Evolutionary conservation across 805 yeast genomes (phyloP).

Genomic region (Kodamaea neixiangensis): DNA sequence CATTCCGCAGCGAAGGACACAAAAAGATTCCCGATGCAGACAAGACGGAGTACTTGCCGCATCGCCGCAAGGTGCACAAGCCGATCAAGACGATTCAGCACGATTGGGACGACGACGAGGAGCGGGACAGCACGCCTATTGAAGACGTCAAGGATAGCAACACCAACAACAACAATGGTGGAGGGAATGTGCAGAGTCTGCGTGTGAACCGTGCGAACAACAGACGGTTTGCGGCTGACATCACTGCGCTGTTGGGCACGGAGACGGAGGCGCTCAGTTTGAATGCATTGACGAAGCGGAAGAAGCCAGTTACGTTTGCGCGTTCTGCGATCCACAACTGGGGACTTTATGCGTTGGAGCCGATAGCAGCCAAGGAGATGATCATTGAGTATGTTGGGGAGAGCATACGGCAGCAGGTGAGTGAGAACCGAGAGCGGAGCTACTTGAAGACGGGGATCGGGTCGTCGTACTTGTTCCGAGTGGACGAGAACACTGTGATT

Average conservation of each 20-base stretch:
- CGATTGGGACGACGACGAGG: slow-evolving; percentile 49
- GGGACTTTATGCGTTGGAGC: slow-evolving; percentile 96
- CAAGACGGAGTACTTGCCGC: slow-evolving; percentile 79
- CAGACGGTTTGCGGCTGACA: slow-evolving; percentile 86
- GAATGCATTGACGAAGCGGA: slow-evolving; percentile 85
- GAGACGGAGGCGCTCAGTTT: slow-evolving; percentile 80
- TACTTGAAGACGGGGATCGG: slow-evolving; percentile 92
- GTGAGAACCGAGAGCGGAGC: slow-evolving; percentile 85
- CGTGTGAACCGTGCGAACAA: slow-evolving; percentile 85
- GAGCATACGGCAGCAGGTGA: slow-evolving; percentile 87
- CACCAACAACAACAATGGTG: slow-evolving; percentile 20
- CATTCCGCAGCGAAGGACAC: slow-evolving; percentile 75
- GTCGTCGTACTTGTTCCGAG: slow-evolving; percentile 87
- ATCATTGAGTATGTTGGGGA: slow-evolving; percentile 98
- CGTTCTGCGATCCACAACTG: slow-evolving; percentile 96
- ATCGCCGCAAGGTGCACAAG: slow-evolving; percentile 65
- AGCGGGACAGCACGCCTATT: slow-evolving; percentile 14
- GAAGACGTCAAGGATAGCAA: slow-evolving; percentile 21
- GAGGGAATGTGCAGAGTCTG: slow-evolving; percentile 56
- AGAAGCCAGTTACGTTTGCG: slow-evolving; percentile 95
- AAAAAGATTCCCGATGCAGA: slow-evolving; percentile 68
- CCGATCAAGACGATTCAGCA: slow-evolving; percentile 77
- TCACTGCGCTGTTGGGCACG: slow-evolving; percentile 78
- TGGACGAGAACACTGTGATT: slow-evolving; percentile 91
- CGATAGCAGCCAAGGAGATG: slow-evolving; percentile 95